phyloP scores from a whole-genome alignment of 1,284 basidiomycete genomes.

The Pseudozyma thailandica region DNA sequence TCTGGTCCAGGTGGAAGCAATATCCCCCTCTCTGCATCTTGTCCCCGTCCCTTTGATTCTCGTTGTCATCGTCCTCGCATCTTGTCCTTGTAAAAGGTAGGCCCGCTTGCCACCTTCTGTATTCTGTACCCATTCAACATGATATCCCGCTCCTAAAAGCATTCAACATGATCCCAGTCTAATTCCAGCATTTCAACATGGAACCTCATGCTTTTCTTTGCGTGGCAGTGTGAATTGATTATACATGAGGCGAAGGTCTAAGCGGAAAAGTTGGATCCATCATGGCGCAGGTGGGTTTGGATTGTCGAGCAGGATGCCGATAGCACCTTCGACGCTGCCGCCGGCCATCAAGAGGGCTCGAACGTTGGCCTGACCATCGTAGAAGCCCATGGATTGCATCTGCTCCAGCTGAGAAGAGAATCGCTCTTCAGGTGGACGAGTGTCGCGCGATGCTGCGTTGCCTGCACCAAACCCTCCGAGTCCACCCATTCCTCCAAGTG shows the following conservation, averaged over 20 bases:
- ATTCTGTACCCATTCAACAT: constrained; percentile 56
- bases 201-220: constrained; percentile 2
- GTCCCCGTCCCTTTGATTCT: constrained; percentile 17
- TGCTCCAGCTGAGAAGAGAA: constrained; percentile 63
- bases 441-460: constrained; percentile 39
- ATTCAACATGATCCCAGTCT: constrained; percentile 46
- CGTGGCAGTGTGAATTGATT: neutral
- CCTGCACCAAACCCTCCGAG: constrained; percentile 10
- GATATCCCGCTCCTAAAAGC: constrained; percentile 53
- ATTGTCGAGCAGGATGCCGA: constrained; percentile 57
- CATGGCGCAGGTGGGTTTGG: constrained; percentile 38
- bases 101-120: constrained; percentile 16
- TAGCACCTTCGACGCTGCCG: constrained; percentile 61
- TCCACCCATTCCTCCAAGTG: constrained; percentile 26
- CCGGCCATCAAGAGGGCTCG: constrained; percentile 61
- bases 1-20: constrained; percentile 12
- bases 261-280: constrained; percentile 2
- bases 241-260: neutral
- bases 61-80: constrained; percentile 31
- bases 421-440: constrained; percentile 62
- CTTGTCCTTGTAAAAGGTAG: constrained; percentile 9
- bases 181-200: constrained; percentile 52
- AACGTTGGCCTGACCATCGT: constrained; percentile 61
- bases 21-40: constrained; percentile 12
- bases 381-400: constrained; percentile 65